These are phyloP conservation scores for Nidularia sp. DNA, from an alignment of 768 basidiomycete species.

Conservation along the genomic window DNA sequence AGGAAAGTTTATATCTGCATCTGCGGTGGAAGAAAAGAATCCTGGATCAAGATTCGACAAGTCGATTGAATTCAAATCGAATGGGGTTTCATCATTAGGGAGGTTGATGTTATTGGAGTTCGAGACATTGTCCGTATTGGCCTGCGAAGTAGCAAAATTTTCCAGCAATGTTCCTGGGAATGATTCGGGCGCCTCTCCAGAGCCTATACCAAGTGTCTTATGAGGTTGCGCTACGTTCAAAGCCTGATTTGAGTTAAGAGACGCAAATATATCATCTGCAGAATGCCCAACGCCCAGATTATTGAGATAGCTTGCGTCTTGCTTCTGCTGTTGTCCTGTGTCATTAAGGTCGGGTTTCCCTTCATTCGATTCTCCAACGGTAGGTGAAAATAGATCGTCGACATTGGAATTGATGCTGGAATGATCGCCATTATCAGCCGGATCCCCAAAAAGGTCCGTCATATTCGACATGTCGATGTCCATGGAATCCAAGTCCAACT, in stretches of 20 bases:
- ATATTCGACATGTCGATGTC: slow-evolving; percentile 59
- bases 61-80: slow-evolving; percentile 48
- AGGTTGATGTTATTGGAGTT: too few species aligned
- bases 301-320: slow-evolving; percentile 32
- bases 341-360: neutral
- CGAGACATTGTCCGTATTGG: neutral
- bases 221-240: slow-evolving; percentile 2
- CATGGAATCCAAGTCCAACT: slow-evolving; percentile 67
- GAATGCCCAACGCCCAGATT: slow-evolving; percentile 14
- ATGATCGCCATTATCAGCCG: slow-evolving; percentile 25
- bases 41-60: slow-evolving; percentile 37
- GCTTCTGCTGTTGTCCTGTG: slow-evolving; percentile 1
- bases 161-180: slow-evolving; percentile 35
- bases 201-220: neutral
- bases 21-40: slow-evolving; percentile 33
- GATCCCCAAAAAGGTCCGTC: slow-evolving; percentile 54
- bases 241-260: slow-evolving; percentile 11
- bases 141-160: slow-evolving; percentile 32
- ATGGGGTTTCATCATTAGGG: slow-evolving; percentile 12
- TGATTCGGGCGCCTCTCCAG: slow-evolving; percentile 19
- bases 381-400: slow-evolving; percentile 52
- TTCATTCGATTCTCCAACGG: slow-evolving; percentile 1
- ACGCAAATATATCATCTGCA: slow-evolving; percentile 28
- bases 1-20: slow-evolving; percentile 39
- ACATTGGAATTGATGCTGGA: slow-evolving; percentile 27